These are phyloP conservation scores for Kodamaea anthophila DNA, from an alignment of 1,139 yeast genomes.

Conservation along the genomic window DNA sequence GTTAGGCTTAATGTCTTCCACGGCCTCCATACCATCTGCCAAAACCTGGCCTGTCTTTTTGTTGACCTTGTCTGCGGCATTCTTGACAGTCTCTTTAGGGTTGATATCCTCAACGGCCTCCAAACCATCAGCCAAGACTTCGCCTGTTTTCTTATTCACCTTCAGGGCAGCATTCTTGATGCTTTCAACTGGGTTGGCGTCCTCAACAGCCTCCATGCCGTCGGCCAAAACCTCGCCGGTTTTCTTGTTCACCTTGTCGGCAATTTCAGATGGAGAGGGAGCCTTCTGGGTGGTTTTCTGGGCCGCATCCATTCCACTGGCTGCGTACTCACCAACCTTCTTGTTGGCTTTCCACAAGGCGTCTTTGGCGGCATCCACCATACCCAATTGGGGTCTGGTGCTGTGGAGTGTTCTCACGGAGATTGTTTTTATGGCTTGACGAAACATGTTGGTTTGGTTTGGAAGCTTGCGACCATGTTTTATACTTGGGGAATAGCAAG, in stretches of 20 bases:
- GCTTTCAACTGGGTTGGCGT: conserved; percentile 11
- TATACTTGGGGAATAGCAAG: conserved; percentile 1
- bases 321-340: conserved; percentile 23
- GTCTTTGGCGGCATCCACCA: conserved; percentile 32
- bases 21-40: conserved; percentile 30
- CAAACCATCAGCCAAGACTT: conserved; percentile 30
- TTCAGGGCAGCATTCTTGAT: conserved; percentile 6
- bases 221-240: conserved; percentile 33
- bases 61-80: conserved; percentile 11
- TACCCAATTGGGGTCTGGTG: conserved; percentile 22
- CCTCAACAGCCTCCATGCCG: conserved; percentile 27
- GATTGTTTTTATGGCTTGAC: conserved; percentile 11
- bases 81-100: conserved; percentile 2
- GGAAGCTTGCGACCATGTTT: neutral
- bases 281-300: conserved; percentile 15
- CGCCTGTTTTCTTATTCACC: conserved; percentile 23
- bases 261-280: conserved; percentile 8
- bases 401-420: conserved; percentile 4
- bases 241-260: conserved; percentile 14
- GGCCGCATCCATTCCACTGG: conserved; percentile 20
- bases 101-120: conserved; percentile 13
- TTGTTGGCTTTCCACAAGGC: conserved; percentile 29
- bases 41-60: conserved; percentile 29
- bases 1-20: conserved; percentile 8
- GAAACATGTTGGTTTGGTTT: conserved; percentile 12